Evolutionary conservation across 169 alveolate species (phyloP).

Genomic region (Cyclospora cayetanensis): DNA sequence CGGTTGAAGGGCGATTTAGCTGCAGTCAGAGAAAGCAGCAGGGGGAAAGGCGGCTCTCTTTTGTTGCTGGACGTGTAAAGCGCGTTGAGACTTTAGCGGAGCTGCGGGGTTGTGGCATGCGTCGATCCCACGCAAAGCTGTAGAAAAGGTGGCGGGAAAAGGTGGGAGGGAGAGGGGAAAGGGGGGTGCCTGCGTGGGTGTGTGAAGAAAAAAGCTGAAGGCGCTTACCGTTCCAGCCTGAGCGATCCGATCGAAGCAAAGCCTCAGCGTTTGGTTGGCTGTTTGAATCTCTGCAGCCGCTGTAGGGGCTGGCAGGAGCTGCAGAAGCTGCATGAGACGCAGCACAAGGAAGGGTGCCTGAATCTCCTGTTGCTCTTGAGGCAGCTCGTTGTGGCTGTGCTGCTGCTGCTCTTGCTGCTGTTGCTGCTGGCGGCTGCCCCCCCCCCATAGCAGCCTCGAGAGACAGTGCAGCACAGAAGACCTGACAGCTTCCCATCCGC

Average conservation of each 20-base stretch:
- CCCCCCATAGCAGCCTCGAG: background rate
- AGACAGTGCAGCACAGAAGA: conserved; percentile 18
- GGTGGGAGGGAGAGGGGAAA: background rate
- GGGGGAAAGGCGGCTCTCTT: background rate
- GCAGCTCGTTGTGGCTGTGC: no score
- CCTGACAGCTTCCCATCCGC: background rate
- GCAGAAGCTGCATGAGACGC: background rate
- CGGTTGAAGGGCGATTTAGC: background rate
- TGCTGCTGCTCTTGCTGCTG: background rate
- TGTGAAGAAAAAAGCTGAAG: background rate
- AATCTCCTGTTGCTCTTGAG: background rate
- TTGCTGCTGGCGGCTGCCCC: background rate
- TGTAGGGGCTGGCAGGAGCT: background rate
- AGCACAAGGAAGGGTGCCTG: background rate
- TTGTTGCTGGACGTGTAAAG: background rate
- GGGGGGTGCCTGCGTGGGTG: background rate
- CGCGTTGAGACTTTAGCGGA: background rate
- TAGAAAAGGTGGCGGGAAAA: background rate
- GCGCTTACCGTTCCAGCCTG: background rate
- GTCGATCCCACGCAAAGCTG: background rate
- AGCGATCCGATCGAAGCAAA: background rate
- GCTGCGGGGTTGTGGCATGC: background rate
- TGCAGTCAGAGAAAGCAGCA: no score
- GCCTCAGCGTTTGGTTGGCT: background rate
- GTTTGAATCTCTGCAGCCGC: background rate